phyloP scores from a whole-genome alignment of 768 basidiomycete species.

The Tulasnella sp. region DNA sequence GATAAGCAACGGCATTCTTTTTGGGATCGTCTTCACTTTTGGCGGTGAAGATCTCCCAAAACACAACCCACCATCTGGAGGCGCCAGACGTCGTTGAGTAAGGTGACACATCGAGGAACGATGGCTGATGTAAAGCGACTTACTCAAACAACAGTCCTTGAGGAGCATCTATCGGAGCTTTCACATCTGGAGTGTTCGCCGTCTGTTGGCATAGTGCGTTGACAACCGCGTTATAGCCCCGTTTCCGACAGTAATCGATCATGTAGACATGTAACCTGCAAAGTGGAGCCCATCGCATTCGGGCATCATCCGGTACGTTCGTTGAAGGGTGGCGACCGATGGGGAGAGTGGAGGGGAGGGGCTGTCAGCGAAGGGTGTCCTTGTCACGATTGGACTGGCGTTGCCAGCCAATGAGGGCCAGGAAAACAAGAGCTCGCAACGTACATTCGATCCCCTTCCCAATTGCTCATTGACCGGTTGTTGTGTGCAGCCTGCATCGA shows the following conservation, averaged over 20 bases:
- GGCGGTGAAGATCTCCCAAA: conserved; percentile 30
- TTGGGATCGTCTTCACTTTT: conserved; percentile 16
- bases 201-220: conserved; percentile 37
- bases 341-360: neutral
- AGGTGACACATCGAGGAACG: neutral
- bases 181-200: conserved; percentile 35
- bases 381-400: conserved; percentile 6
- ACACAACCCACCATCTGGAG: conserved; percentile 32
- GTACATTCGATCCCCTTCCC: conserved; percentile 28
- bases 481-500: neutral
- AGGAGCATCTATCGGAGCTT: conserved; percentile 39
- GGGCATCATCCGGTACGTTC: neutral
- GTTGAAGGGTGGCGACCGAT: neutral
- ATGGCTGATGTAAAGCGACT: conserved; percentile 28
- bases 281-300: neutral
- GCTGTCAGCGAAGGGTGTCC: neutral
- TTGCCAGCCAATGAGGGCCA: conserved; percentile 1
- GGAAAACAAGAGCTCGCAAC: conserved; percentile 4
- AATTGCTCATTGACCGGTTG: neutral
- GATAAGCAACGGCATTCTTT: conserved; percentile 17
- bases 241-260: conserved; percentile 41
- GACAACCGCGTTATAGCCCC: conserved; percentile 37
- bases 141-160: conserved; percentile 41
- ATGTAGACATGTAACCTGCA: conserved; percentile 41
- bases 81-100: neutral